Conservation (phyloP, 2,329 filamentous ascomycete genomes). For the Beauveria asiatica region DNA sequence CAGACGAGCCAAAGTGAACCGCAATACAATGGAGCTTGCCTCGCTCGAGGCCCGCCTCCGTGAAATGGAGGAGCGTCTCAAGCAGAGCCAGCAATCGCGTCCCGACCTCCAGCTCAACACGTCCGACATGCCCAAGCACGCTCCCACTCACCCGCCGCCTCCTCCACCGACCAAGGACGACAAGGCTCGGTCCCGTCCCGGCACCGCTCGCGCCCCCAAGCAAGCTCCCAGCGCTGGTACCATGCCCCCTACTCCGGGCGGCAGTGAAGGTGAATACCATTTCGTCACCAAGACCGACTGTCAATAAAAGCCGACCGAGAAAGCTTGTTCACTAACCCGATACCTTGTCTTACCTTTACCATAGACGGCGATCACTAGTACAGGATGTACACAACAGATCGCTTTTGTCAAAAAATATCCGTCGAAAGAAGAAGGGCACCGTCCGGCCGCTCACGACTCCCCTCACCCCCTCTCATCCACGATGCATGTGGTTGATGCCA, state of each 20-base stretch:
- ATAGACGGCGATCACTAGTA: constrained; percentile 15
- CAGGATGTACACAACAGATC: background rate
- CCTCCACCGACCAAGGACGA: constrained; percentile 18
- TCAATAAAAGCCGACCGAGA: background rate
- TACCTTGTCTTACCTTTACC: background rate
- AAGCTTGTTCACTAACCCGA: background rate
- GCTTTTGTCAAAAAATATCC: background rate
- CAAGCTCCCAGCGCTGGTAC: constrained; percentile 44
- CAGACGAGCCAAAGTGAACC: constrained; percentile 72
- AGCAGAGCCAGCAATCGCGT: constrained; percentile 17
- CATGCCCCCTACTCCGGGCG: constrained; percentile 52
- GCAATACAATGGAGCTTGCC: constrained; percentile 72
- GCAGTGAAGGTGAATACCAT: constrained; percentile 54
- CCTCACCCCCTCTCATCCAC: background rate
- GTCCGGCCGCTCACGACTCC: background rate
- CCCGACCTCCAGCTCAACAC: constrained; percentile 16
- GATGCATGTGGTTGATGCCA: background rate
- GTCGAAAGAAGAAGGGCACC: background rate
- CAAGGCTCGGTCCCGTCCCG: constrained; percentile 42
- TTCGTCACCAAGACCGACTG: constrained; percentile 17
- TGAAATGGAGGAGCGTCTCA: constrained; percentile 75
- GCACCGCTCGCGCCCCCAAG: constrained; percentile 43
- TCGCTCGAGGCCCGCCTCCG: constrained; percentile 75
- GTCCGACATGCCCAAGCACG: constrained; percentile 15
- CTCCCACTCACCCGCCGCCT: constrained; percentile 20